These are phyloP conservation scores for Fusarium poae DNA, from an alignment of 2,329 filamentous ascomycete species.

Conservation along the genomic window DNA sequence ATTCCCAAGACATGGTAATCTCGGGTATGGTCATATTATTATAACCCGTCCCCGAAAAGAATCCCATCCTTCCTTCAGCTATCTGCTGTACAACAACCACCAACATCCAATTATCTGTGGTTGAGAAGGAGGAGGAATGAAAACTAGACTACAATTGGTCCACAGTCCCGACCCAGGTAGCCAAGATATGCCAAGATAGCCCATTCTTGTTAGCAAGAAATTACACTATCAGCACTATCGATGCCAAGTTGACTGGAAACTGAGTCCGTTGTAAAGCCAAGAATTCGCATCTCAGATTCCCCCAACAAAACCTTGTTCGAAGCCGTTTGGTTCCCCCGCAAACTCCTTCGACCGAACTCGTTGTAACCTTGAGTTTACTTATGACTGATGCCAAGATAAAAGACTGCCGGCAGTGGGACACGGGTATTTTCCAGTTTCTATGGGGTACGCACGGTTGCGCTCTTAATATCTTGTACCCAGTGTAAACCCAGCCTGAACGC, in stretches of 20 bases:
- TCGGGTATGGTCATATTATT: not conserved
- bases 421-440: not conserved
- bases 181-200: not conserved
- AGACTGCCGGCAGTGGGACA: not conserved
- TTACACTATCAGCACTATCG: slow-evolving; percentile 1
- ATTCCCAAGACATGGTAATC: not conserved
- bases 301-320: not conserved
- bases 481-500: not conserved
- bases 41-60: not conserved
- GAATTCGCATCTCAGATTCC: not conserved
- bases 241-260: slow-evolving; percentile 8
- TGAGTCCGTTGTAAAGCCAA: not conserved
- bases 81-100: not conserved
- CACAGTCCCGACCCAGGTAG: not conserved
- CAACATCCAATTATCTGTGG: not conserved
- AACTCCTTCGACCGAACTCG: not conserved
- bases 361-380: not conserved
- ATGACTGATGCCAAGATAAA: not conserved
- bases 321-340: not conserved
- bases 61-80: not conserved
- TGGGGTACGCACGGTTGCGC: not conserved
- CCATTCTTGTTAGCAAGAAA: not conserved
- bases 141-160: not conserved
- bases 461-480: not conserved
- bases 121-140: not conserved